These are phyloP conservation scores for Fragilaria crotonensis DNA, from an alignment of 108 stramenopile species.

Conservation along the genomic window DNA sequence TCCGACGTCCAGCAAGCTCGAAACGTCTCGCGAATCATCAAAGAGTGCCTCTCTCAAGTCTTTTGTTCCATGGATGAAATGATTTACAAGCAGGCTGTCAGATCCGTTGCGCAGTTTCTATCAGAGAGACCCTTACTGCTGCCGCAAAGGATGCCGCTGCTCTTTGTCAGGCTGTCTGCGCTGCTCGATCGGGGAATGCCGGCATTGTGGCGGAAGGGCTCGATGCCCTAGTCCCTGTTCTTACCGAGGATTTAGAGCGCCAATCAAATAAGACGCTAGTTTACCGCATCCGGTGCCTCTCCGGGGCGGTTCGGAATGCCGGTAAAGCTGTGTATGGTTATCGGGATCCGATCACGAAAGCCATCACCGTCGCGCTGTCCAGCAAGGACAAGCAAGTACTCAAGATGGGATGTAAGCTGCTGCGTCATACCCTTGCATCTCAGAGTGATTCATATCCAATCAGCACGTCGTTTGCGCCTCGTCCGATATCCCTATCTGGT, in stretches of 20 bases:
- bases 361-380: conserved; percentile 52
- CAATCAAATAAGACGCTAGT: conserved; percentile 61
- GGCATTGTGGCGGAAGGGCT: conserved; percentile 34
- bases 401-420: conserved; percentile 84
- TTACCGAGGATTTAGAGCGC: conserved; percentile 58
- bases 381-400: conserved; percentile 66
- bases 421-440: conserved; percentile 73
- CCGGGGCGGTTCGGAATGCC: conserved; percentile 67
- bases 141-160: conserved; percentile 74
- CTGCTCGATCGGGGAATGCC: conserved; percentile 33
- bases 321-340: conserved; percentile 51
- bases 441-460: conserved; percentile 73
- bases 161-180: conserved; percentile 65
- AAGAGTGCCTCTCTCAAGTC: conserved; percentile 65
- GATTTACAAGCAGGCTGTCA: conserved; percentile 46
- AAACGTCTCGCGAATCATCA: conserved; percentile 72
- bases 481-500: conserved; percentile 8
- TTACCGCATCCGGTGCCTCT: conserved; percentile 75
- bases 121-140: conserved; percentile 66
- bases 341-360: conserved; percentile 33
- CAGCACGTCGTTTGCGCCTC: conserved; percentile 21
- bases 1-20: conserved; percentile 68
- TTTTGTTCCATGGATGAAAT: conserved; percentile 74
- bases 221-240: conserved; percentile 57
- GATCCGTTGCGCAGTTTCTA: conserved; percentile 59